A percentile compares a stretch with the other conserved stretches of the same genome.
Conservation (phyloP, 805 yeast species). For the Candida sakaeoensis region DNA sequence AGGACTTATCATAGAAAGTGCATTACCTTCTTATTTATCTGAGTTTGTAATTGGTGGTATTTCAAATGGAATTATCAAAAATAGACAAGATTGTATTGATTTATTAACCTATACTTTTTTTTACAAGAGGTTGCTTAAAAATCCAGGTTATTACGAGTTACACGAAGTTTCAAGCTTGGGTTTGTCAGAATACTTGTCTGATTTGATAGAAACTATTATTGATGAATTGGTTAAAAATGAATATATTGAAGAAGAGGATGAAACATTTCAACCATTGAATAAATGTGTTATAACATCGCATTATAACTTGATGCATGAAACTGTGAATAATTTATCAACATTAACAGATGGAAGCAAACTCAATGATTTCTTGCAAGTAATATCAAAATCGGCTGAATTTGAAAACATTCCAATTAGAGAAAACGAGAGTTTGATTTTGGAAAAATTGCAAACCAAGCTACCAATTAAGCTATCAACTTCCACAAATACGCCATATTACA, state of each 20-base stretch:
- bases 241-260: conserved; percentile 51
- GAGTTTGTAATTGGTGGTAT: conserved; percentile 75
- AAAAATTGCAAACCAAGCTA: conserved; percentile 50
- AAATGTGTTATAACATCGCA: conserved; percentile 75
- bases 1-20: conserved; percentile 83
- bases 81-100: conserved; percentile 83
- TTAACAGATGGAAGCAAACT: conserved; percentile 55
- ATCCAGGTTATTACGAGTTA: conserved; percentile 89
- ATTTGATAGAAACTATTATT: conserved; percentile 68
- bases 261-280: conserved; percentile 53
- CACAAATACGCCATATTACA: conserved; percentile 55
- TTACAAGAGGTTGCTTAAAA: conserved; percentile 72
- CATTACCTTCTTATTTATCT: conserved; percentile 50
- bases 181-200: conserved; percentile 78
- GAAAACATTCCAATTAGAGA: conserved; percentile 59
- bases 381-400: conserved; percentile 70
- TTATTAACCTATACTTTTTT: conserved; percentile 85
- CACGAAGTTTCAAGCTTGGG: conserved; percentile 61
- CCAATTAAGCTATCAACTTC: conserved; percentile 53
- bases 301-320: conserved; percentile 58
- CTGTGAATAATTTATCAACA: conserved; percentile 61
- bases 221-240: conserved; percentile 59
- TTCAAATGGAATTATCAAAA: conserved; percentile 56
- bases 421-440: conserved; percentile 46
- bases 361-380: conserved; percentile 57